Percentiles rank a stretch among this genome's conserved stretches.
phyloP scores from a whole-genome alignment of 2,329 filamentous ascomycete genomes.

The Aspergillus vadensis region DNA sequence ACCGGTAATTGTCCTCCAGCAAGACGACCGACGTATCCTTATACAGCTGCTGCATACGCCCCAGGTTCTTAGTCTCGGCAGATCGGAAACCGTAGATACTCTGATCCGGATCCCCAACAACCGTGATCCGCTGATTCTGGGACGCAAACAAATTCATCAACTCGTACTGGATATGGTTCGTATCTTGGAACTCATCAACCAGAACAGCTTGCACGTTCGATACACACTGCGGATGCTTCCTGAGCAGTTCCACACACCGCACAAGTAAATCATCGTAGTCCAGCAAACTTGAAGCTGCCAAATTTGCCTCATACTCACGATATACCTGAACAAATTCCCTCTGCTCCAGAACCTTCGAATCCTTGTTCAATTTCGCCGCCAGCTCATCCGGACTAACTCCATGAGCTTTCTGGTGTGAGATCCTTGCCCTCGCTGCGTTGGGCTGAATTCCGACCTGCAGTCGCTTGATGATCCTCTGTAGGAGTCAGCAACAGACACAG shows the following conservation, averaged over 20 bases:
- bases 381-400: slow-evolving; percentile 52
- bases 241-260: slow-evolving; percentile 77
- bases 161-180: slow-evolving; percentile 92
- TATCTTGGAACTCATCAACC: slow-evolving; percentile 98
- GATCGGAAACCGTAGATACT: slow-evolving; percentile 97
- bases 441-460: slow-evolving; percentile 69
- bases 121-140: slow-evolving; percentile 73
- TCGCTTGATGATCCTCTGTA: slow-evolving; percentile 73
- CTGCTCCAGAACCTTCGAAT: slow-evolving; percentile 51
- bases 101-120: slow-evolving; percentile 95
- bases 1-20: slow-evolving; percentile 92
- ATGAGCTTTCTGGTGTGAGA: slow-evolving; percentile 65
- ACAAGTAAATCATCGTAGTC: slow-evolving; percentile 94
- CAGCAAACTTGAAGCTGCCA: slow-evolving; percentile 76
- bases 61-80: slow-evolving; percentile 86
- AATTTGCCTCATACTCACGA: slow-evolving; percentile 73
- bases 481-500: slow-evolving; percentile 13
- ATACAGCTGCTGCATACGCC: slow-evolving; percentile 74
- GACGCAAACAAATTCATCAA: slow-evolving; percentile 87
- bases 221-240: slow-evolving; percentile 73
- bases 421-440: slow-evolving; percentile 70
- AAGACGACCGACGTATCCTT: slow-evolving; percentile 78
- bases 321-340: slow-evolving; percentile 70
- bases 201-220: slow-evolving; percentile 87
- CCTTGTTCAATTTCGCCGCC: slow-evolving; percentile 37